Conservation (phyloP, 805 yeast genomes). For the Metschnikowia proteae region DNA sequence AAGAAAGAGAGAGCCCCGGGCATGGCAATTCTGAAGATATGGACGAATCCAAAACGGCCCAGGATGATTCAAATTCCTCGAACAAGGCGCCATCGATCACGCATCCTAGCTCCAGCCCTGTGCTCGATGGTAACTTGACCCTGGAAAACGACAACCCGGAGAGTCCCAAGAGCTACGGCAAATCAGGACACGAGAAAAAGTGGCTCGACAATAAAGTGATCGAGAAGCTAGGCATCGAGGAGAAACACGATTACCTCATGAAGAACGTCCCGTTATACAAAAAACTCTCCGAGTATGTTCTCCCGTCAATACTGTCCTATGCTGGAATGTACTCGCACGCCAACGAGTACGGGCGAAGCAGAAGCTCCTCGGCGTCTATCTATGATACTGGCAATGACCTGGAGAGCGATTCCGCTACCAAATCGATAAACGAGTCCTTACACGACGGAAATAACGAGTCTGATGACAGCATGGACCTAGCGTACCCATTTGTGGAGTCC, state of each 20-base stretch:
- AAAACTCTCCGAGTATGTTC: constrained; percentile 15
- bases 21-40: neutral
- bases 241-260: constrained; percentile 12
- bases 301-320: constrained; percentile 16
- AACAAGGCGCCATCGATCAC: neutral
- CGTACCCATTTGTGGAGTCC: constrained; percentile 22
- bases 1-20: neutral
- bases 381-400: neutral
- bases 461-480: constrained; percentile 29
- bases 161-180: neutral
- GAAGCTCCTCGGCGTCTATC: neutral
- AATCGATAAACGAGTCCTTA: neutral
- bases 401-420: neutral
- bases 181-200: neutral
- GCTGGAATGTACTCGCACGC: neutral
- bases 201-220: constrained; percentile 6
- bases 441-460: neutral
- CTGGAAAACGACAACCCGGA: neutral
- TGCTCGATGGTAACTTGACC: neutral
- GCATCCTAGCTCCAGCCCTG: neutral
- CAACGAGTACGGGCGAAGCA: neutral
- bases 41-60: neutral
- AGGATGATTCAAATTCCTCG: neutral
- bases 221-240: constrained; percentile 17
- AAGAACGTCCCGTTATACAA: constrained; percentile 13